Evolutionary conservation across 805 yeast genomes (phyloP).

Genomic region (Maudiozyma barnettii): DNA sequence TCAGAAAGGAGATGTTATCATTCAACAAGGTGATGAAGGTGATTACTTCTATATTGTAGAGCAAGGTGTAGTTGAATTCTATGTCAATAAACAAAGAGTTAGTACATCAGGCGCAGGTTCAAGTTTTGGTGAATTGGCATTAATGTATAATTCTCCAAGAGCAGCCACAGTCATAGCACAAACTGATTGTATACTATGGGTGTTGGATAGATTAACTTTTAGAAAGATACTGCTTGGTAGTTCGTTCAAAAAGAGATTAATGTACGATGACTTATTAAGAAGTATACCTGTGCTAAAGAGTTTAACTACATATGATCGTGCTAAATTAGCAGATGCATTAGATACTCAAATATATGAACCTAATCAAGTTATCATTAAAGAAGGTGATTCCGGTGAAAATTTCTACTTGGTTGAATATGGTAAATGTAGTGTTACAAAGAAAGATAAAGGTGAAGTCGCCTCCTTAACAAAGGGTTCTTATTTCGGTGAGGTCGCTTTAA

Average conservation of each 20-base stretch:
- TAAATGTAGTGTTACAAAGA: constrained; percentile 61
- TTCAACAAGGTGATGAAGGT: constrained; percentile 24
- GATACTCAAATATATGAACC: constrained; percentile 62
- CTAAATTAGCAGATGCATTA: constrained; percentile 90
- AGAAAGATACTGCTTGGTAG: constrained; percentile 85
- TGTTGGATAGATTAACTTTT: constrained; percentile 86
- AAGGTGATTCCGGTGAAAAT: constrained; percentile 78
- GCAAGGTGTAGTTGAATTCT: constrained; percentile 69
- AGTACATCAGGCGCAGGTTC: constrained; percentile 77
- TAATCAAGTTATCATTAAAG: constrained; percentile 67
- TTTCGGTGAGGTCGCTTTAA: constrained; percentile 91
- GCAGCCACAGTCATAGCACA: constrained; percentile 85
- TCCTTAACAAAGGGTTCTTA: constrained; percentile 73
- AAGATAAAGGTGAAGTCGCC: constrained; percentile 49
- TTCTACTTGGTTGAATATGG: constrained; percentile 76
- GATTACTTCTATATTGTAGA: constrained; percentile 12
- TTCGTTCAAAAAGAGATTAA: constrained; percentile 78
- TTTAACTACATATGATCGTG: constrained; percentile 71
- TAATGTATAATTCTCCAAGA: constrained; percentile 95
- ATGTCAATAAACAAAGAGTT: constrained; percentile 56
- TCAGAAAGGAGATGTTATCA: constrained; percentile 42
- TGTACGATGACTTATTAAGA: constrained; percentile 82
- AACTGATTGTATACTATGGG: constrained; percentile 74
- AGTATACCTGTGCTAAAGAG: constrained; percentile 74
- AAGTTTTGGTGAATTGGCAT: constrained; percentile 91